phyloP scores from a whole-genome alignment of 495 filamentous ascomycete species.

The Tuber melanosporum region DNA sequence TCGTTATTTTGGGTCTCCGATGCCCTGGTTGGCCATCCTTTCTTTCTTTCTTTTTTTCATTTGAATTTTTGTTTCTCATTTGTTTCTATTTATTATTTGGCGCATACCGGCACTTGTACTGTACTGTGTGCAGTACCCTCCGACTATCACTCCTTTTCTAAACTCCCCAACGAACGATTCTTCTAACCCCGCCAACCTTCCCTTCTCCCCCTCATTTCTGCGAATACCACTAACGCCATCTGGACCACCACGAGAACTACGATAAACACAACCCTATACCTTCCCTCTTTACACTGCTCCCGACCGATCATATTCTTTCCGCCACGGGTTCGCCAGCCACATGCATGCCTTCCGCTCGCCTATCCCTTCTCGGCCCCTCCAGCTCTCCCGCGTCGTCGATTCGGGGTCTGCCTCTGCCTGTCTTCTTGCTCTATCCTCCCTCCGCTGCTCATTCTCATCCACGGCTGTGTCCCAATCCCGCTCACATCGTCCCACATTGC shows the following conservation, averaged over 20 bases:
- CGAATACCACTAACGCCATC: neutral
- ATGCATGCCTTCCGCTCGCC: constrained; percentile 30
- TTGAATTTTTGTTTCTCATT: neutral
- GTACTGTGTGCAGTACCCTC: neutral
- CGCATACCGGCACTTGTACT: neutral
- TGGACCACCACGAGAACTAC: neutral
- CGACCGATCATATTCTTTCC: constrained; percentile 16
- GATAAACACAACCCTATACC: neutral
- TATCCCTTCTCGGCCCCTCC: constrained; percentile 26
- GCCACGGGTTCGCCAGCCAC: constrained; percentile 13
- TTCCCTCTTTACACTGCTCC: constrained; percentile 24
- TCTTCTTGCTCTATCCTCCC: neutral
- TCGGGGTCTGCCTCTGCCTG: neutral
- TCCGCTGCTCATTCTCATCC: constrained; percentile 11
- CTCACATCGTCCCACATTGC: constrained; percentile 17
- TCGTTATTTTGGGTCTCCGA: neutral
- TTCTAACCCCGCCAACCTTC: constrained; percentile 1
- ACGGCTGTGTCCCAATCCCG: constrained; percentile 8
- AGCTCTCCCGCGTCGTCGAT: constrained; percentile 9
- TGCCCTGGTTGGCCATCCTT: neutral
- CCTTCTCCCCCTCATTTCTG: neutral
- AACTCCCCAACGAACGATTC: neutral
- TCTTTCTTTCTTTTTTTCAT: neutral
- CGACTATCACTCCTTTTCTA: neutral
- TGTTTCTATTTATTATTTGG: neutral